Base-by-base conservation (phyloP, 164 flowering plant genomes). In the Stephania japonica region DNA sequence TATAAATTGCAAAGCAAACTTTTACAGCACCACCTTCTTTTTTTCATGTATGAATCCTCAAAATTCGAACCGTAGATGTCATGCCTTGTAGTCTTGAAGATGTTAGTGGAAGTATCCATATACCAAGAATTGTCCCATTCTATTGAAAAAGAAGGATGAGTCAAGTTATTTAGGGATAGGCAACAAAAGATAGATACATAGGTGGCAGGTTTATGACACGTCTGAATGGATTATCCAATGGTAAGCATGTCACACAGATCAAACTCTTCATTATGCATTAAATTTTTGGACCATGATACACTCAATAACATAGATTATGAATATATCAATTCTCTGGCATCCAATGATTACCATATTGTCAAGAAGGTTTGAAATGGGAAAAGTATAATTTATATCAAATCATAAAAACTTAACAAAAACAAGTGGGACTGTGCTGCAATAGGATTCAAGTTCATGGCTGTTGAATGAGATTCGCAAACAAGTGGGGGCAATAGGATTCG, bases 1-100 rank as follows among this genome's bases (percentile, higher is more conserved):
- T 64, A 7, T 59, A 59, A 59, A 59, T 59, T 0, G 65, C 50
- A 50, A 73, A 70, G 1, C 0, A 25, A 67, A 70, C 42, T 69
- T 42, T 32, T 4, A 32, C 19, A n/a, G 38, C 75, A 43, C 56
- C 67, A 88, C 90, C 88, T 82, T 75, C 67, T 77, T 68, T 75
- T 74, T 38, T 18, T 73, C 27, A 65, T 16, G 73, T 62, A 44
- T 43, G 78, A 43, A 65, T 75, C 74, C 49, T 81, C 81, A 78
- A 78, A 80, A 77, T 65, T 41, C 65, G 77, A 78, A 53, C 79
- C 81, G 23, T 72, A 47, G 61, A 23, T 32, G 14, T 77, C 73
- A 43, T 70, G 70, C 21, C 74, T 69, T 56, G 72, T 75, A 56
- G 27, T 73, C 67, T 77, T 75, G 18, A 70, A 71, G 71, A 75